Evolutionary conservation across 352 stramenopile genomes (phyloP).

Genomic region (Elongisporangium prolatum): DNA sequence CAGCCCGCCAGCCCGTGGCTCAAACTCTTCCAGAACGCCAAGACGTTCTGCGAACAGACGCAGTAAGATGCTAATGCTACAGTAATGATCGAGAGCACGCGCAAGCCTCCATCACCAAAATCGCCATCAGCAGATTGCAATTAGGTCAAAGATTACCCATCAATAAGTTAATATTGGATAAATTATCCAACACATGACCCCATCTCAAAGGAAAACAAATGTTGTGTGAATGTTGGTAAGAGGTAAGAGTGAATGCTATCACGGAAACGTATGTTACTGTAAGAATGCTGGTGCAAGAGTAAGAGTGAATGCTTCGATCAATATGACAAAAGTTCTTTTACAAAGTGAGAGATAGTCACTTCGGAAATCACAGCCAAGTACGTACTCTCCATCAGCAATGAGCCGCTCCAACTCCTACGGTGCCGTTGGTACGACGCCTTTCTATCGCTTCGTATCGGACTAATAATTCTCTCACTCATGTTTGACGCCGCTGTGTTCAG

Average conservation of each 20-base stretch:
- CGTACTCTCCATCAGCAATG: background rate
- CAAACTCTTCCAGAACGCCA: slow-evolving; percentile 98
- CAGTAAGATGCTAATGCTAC: slow-evolving; percentile 19
- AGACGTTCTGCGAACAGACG: slow-evolving; percentile 91
- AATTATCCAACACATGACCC: background rate
- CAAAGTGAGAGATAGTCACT: too few relatives aligned
- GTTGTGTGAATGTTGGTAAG: too few relatives aligned
- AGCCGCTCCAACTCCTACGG: background rate
- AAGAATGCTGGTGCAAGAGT: too few relatives aligned
- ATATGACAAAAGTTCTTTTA: too few relatives aligned
- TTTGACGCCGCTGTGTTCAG: background rate
- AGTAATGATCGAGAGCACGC: background rate
- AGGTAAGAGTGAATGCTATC: too few relatives aligned
- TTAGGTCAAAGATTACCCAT: background rate
- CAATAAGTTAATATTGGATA: background rate
- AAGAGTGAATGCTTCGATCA: too few relatives aligned
- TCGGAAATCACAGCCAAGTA: background rate
- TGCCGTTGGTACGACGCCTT: background rate
- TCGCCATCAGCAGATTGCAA: background rate
- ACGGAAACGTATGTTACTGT: too few relatives aligned
- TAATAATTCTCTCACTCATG: background rate
- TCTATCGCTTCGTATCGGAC: background rate
- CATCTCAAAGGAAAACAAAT: background rate
- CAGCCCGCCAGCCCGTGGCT: slow-evolving; percentile 92
- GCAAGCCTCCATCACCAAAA: background rate